Evolutionary conservation across 164 flowering plant species (phyloP), one percentile per base, ranked within the genome.

Genomic region (Liriodendron chinense): DNA sequence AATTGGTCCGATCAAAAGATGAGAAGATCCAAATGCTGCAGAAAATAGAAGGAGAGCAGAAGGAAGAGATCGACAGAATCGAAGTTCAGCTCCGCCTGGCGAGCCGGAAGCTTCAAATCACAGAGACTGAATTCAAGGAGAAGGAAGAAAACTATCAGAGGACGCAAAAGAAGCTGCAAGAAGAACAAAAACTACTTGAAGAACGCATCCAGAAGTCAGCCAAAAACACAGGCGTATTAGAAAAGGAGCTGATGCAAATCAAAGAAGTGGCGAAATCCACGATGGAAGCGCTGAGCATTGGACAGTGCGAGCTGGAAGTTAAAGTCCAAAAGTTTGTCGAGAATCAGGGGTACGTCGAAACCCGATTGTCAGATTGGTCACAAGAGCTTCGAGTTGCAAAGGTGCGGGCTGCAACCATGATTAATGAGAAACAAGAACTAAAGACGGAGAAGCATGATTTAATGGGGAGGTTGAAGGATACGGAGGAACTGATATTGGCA

Each of bases 111-210:
- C 86, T 92, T 77, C 76, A 72, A 20, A 86, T 88, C 10, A 86
- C 91, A 0, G 97, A 92, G 74, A 88, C 87, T 56, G 71, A 91
- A 28, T 90, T 89, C 20, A 22, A 28, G 7, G 93, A 89, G 82
- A 88, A 78, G 78, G 88, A 82, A 73, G 88, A 89, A 1, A 75
- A 70, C 73, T 84, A 71, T 72, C 73, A 14, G 70, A 77, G 22
- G 76, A 77, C 67, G 9, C 79, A 77, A 68, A 85, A 80, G 23
- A 69, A 69, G 53, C 77, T 82, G 7, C 81, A 81, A 72, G 72
- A 85, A 78, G 86, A 87, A 25, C 74, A 74, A 43, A 80, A 49
- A 76, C 75, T 59, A 9, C 82, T 83, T 14, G 71, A 84, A 74
- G 82, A 68, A 28, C 79, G 56, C 64, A 34, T 74, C 14, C 13